phyloP scores from a whole-genome alignment of 2,329 filamentous ascomycete genomes.

The Alternaria tenuissima region DNA sequence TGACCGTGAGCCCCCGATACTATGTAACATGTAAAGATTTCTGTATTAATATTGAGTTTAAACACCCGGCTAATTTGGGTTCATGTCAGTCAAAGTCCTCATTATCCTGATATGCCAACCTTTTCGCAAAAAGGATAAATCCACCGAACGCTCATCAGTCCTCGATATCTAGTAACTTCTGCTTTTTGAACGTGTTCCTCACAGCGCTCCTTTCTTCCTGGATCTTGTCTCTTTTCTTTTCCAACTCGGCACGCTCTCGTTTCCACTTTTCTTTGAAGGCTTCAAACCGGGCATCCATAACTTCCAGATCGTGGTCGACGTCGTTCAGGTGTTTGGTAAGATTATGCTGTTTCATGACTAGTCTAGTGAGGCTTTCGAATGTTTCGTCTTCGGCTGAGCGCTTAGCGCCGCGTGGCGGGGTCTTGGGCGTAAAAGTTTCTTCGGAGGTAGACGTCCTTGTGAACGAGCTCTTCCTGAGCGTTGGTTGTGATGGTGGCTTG shows the following conservation, averaged over 20 bases:
- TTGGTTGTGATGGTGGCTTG: neutral
- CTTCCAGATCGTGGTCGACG: constrained; percentile 15
- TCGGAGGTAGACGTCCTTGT: neutral
- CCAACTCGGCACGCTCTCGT: neutral
- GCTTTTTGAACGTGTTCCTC: constrained; percentile 20
- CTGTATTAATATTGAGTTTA: neutral
- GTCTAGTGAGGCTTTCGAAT: constrained; percentile 12
- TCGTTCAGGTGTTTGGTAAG: constrained; percentile 18
- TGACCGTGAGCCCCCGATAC: neutral
- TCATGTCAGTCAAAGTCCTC: neutral
- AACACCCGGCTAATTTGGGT: neutral
- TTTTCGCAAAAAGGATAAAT: neutral
- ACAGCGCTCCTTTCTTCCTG: constrained; percentile 6
- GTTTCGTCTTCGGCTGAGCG: constrained; percentile 21
- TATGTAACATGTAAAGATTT: neutral
- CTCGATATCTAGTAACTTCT: constrained; percentile 4
- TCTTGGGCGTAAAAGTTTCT: neutral
- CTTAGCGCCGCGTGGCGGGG: constrained; percentile 4
- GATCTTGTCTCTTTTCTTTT: neutral
- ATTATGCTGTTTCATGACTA: constrained; percentile 9
- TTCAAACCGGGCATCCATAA: constrained; percentile 3
- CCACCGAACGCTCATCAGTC: neutral
- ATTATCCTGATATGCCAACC: neutral
- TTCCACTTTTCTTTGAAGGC: constrained; percentile 15
- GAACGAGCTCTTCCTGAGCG: neutral